phyloP scores from a whole-genome alignment of 2,329 filamentous ascomycete species.

The Xylariaceae sp. region DNA sequence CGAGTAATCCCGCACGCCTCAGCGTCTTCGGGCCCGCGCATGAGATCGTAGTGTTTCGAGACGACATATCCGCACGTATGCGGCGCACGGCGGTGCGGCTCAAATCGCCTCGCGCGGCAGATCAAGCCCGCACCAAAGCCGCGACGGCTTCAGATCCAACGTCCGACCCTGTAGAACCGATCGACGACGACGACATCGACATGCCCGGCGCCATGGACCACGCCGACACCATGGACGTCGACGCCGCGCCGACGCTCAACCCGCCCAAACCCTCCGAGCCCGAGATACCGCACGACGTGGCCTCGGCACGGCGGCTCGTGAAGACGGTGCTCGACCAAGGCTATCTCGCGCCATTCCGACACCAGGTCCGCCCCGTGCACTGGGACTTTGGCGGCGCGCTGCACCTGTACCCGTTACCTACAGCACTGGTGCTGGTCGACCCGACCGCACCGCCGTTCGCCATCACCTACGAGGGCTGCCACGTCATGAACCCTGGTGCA shows the following conservation, averaged over 20 bases:
- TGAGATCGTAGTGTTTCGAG: conserved; percentile 81
- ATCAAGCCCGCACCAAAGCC: conserved; percentile 1
- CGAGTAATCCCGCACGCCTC: conserved; percentile 79
- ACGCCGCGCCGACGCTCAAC: conserved; percentile 21
- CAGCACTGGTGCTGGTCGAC: conserved; percentile 78
- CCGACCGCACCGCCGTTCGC: conserved; percentile 77
- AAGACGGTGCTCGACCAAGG: conserved; percentile 92
- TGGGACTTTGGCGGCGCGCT: conserved; percentile 81
- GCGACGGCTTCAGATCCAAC: conserved; percentile 2
- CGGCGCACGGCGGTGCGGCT: conserved; percentile 73
- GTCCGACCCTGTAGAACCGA: background rate
- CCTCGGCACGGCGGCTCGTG: conserved; percentile 70
- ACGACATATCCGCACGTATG: conserved; percentile 78
- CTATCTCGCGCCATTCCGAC: conserved; percentile 79
- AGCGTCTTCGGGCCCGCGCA: conserved; percentile 83
- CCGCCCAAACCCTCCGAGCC: conserved; percentile 4
- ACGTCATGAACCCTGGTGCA: conserved; percentile 87
- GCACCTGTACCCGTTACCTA: conserved; percentile 84
- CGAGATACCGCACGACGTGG: conserved; percentile 44
- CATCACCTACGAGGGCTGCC: conserved; percentile 89
- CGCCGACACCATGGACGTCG: conserved; percentile 41
- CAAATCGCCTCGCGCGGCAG: conserved; percentile 35
- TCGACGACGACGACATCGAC: conserved; percentile 24
- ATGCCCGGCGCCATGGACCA: conserved; percentile 28
- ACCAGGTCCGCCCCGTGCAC: conserved; percentile 73